Evolutionary conservation across 495 filamentous ascomycete genomes (phyloP).

Genomic region (Zalerion maritima): DNA sequence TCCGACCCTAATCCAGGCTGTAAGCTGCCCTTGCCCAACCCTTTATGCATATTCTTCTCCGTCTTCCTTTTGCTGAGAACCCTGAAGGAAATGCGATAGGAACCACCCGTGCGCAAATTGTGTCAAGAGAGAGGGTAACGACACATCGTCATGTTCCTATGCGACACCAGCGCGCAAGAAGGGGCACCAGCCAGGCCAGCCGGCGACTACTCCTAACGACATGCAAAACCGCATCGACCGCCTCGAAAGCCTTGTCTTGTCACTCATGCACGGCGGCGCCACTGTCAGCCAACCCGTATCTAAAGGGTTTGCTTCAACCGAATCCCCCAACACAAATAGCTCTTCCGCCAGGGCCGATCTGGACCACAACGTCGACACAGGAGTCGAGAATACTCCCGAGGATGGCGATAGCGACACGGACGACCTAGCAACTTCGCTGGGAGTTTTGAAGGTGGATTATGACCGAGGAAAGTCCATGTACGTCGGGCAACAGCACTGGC

Average conservation of each 20-base stretch:
- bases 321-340: slow-evolving; percentile 49
- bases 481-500: slow-evolving; percentile 83
- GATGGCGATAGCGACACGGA: slow-evolving; percentile 70
- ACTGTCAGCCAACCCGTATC: slow-evolving; percentile 20
- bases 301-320: slow-evolving; percentile 44
- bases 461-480: slow-evolving; percentile 72
- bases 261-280: slow-evolving; percentile 83
- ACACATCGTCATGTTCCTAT: slow-evolving; percentile 77
- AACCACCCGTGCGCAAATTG: slow-evolving; percentile 90
- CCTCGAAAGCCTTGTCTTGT: slow-evolving; percentile 85
- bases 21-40: too few relatives aligned
- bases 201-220: slow-evolving; percentile 62
- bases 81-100: slow-evolving; percentile 74
- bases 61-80: too few relatives aligned
- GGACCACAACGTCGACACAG: slow-evolving; percentile 35
- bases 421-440: slow-evolving; percentile 70
- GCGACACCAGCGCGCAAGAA: slow-evolving; percentile 64
- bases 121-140: slow-evolving; percentile 58
- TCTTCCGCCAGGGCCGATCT: slow-evolving; percentile 46
- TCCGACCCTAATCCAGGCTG: too few relatives aligned
- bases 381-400: slow-evolving; percentile 42
- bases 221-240: slow-evolving; percentile 99
- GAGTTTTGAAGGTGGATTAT: slow-evolving; percentile 72
- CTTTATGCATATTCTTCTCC: too few relatives aligned
- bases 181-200: slow-evolving; percentile 54